A percentile compares a stretch with the other conserved stretches of the same genome.
Evolutionary conservation across 1,139 yeast species (phyloP).

Genomic region (Hemisphaericaspora xylanilytica): DNA sequence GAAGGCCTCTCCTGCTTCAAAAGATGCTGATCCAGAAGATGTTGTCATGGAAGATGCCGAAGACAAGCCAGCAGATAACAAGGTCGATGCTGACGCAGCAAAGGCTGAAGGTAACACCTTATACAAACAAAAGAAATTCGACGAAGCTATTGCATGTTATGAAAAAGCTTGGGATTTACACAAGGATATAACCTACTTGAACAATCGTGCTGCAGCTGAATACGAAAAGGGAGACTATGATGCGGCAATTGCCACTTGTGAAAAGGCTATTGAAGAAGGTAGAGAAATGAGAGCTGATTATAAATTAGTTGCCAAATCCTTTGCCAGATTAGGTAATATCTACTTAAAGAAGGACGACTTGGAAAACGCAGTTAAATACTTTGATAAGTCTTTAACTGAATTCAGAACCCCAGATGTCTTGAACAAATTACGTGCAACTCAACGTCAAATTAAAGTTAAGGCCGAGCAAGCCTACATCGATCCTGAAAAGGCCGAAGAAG

Average conservation of each 20-base stretch:
- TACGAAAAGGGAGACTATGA: conserved; percentile 93
- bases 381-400: conserved; percentile 92
- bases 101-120: conserved; percentile 85
- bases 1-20: conserved; percentile 19
- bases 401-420: conserved; percentile 95
- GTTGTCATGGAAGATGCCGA: conserved; percentile 33
- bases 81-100: conserved; percentile 67
- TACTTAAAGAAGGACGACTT: conserved; percentile 76
- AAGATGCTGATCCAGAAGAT: conserved; percentile 24
- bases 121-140: conserved; percentile 86
- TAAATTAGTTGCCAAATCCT: conserved; percentile 86
- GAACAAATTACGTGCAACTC: conserved; percentile 82
- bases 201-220: conserved; percentile 97
- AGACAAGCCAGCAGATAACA: conserved; percentile 14
- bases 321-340: conserved; percentile 84
- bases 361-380: conserved; percentile 69
- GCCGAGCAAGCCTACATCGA: conserved; percentile 79
- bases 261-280: conserved; percentile 82
- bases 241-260: conserved; percentile 76
- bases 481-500: conserved; percentile 93
- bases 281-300: conserved; percentile 90
- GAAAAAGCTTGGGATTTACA: conserved; percentile 80
- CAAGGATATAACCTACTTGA: conserved; percentile 88
- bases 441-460: conserved; percentile 74
- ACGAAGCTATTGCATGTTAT: conserved; percentile 86